Evolutionary conservation across 331 rosid genomes (phyloP).

Genomic region (Malus hybrid): DNA sequence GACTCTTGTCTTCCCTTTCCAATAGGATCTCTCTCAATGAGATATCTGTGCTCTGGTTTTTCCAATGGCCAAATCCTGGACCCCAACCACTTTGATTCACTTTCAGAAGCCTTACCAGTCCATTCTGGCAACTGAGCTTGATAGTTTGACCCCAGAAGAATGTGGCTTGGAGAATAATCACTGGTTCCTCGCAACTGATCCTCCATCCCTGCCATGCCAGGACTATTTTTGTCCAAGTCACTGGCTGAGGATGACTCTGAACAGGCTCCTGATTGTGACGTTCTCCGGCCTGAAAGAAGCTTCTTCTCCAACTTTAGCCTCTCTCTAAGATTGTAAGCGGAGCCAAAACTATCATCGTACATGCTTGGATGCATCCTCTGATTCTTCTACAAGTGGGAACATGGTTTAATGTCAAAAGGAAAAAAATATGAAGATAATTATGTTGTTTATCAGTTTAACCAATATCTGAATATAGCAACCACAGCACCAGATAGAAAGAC

Average conservation of each 20-base stretch:
- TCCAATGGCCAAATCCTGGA: slow-evolving; percentile 57
- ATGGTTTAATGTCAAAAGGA: background rate
- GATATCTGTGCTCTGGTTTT: slow-evolving; percentile 23
- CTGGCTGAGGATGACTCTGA: slow-evolving; percentile 27
- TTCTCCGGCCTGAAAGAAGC: slow-evolving; percentile 14
- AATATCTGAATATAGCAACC: slow-evolving; percentile 5
- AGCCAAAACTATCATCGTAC: slow-evolving; percentile 45
- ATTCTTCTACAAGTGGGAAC: slow-evolving; percentile 28
- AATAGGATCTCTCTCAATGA: slow-evolving; percentile 83
- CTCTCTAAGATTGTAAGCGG: slow-evolving; percentile 64
- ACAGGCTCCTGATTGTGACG: slow-evolving; percentile 20
- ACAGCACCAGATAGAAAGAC: background rate
- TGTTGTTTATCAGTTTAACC: background rate
- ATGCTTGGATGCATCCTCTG: slow-evolving; percentile 80
- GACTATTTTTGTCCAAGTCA: slow-evolving; percentile 23
- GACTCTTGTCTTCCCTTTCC: slow-evolving; percentile 83
- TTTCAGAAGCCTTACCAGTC: slow-evolving; percentile 46
- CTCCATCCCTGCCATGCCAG: slow-evolving; percentile 9
- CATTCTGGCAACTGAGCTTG: slow-evolving; percentile 74
- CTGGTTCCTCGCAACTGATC: slow-evolving; percentile 10
- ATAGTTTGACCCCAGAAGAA: slow-evolving; percentile 36
- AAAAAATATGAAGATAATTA: background rate
- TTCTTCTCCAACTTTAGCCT: slow-evolving; percentile 35
- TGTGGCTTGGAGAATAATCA: slow-evolving; percentile 13
- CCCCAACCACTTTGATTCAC: slow-evolving; percentile 77